Conservation (phyloP, 805 yeast species). For the Wickerhamomyces pijperi region DNA sequence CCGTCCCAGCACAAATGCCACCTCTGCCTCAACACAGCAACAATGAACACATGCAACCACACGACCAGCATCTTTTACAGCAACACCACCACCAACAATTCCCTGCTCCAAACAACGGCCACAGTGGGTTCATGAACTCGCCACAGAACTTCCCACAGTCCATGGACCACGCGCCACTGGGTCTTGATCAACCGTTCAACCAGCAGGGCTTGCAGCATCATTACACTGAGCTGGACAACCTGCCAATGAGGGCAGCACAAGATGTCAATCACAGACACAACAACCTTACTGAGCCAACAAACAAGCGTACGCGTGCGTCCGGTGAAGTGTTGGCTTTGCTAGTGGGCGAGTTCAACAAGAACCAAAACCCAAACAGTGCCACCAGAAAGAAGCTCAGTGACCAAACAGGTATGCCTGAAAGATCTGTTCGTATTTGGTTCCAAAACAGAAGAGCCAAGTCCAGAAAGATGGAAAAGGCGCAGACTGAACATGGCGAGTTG, state of each 20-base stretch:
- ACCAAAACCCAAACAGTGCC: constrained; percentile 69
- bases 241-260: background rate
- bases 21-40: background rate
- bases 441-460: constrained; percentile 79
- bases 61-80: background rate
- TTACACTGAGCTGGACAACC: constrained; percentile 1
- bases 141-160: constrained; percentile 2
- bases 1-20: no score
- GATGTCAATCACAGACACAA: constrained; percentile 2
- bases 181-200: background rate
- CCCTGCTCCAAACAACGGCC: no score
- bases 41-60: constrained; percentile 1
- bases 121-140: background rate
- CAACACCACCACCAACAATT: no score
- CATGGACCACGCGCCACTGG: background rate
- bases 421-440: constrained; percentile 88
- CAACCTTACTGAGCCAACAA: constrained; percentile 10
- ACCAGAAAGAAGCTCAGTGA: constrained; percentile 59
- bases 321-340: constrained; percentile 68
- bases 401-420: constrained; percentile 71
- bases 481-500: constrained; percentile 13
- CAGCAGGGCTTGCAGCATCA: constrained; percentile 1
- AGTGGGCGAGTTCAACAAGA: constrained; percentile 55
- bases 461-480: constrained; percentile 50
- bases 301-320: constrained; percentile 60